Base-by-base conservation (phyloP, 2,329 filamentous ascomycete species). In the Botrytis tulipae region DNA sequence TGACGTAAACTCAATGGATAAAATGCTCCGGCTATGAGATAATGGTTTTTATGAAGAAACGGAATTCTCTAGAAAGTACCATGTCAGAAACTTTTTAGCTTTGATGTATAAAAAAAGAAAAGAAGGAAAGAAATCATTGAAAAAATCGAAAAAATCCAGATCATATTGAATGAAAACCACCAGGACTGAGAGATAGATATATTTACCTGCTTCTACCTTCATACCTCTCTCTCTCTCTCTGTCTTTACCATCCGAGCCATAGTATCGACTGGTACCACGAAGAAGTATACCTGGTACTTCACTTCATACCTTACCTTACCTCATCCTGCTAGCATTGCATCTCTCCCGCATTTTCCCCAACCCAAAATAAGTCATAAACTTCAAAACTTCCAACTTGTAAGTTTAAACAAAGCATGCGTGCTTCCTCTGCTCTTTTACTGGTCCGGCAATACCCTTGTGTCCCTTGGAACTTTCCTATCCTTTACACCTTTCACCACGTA, bases 1-100 rank as follows among this genome's bases (percentile, higher is more conserved):
- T 70, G 68, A 70, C 68, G 68, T 70, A 65, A 65, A 65, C 42
- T 32, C 37, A 6, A 46, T 65, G 61, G 61, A 65, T 44, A 65
- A 46, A 65, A 46, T 44, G 61, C 16, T 65, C 61, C 61, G 61
- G 61, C 37, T 65, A 65, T 65, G 61, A 65, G 61, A 65, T 65
- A 65, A 65, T 65, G 42, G 40, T 44, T 46, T 61, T 65, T n/a
- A 44, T 44, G 61, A 63, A 40, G 40, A 63, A 29, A 63, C n/a
- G 51, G 51, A 54, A 54, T 54, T 63, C 14, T 42, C 60, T 63
- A 63, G 37, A 63, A 63, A 42, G 25, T 63, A 22, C 57, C 32
- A 60, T 32, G 29, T 22, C 4, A 35, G 57, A 54, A 54, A 8
- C n/a, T 18, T 54, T 8, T 18, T 62, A 20, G 37, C 4, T 29